Evolutionary conservation across 208 protist genomes (phyloP).

Genomic region (Leishmania lainsoni): DNA sequence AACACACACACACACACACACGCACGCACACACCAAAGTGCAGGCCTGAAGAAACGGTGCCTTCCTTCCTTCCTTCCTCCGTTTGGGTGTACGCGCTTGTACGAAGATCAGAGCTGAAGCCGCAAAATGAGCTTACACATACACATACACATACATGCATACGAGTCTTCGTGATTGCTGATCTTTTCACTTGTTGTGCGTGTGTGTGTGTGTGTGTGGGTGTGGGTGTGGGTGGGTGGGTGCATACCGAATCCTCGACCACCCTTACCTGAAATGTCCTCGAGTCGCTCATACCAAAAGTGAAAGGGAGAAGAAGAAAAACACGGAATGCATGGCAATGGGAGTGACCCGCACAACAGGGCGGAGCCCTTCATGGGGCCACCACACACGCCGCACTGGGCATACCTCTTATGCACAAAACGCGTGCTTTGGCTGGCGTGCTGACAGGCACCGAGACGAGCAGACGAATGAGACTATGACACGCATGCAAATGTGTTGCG

Average conservation of each 20-base stretch:
- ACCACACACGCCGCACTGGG: not conserved
- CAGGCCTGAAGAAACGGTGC: not conserved
- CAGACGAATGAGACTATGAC: not conserved
- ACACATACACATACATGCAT: not conserved
- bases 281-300: not conserved
- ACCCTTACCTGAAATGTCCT: not conserved
- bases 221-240: not conserved
- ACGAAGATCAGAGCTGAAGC: not conserved
- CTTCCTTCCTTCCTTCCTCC: not conserved
- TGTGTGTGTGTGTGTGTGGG: not conserved
- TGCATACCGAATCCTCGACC: not conserved
- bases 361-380: not conserved
- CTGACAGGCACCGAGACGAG: not conserved
- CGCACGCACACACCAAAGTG: not conserved
- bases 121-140: not conserved
- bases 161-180: not conserved
- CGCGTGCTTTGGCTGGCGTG: not conserved
- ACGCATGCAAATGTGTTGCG: too few relatives aligned
- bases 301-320: not conserved
- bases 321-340: not conserved
- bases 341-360: not conserved
- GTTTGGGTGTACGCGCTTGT: not conserved
- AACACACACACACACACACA: not conserved
- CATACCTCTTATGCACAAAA: not conserved
- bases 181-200: not conserved